These are phyloP conservation scores for Aspergillus fumigatus DNA, from an alignment of 2,329 filamentous ascomycete species.

Conservation along the genomic window DNA sequence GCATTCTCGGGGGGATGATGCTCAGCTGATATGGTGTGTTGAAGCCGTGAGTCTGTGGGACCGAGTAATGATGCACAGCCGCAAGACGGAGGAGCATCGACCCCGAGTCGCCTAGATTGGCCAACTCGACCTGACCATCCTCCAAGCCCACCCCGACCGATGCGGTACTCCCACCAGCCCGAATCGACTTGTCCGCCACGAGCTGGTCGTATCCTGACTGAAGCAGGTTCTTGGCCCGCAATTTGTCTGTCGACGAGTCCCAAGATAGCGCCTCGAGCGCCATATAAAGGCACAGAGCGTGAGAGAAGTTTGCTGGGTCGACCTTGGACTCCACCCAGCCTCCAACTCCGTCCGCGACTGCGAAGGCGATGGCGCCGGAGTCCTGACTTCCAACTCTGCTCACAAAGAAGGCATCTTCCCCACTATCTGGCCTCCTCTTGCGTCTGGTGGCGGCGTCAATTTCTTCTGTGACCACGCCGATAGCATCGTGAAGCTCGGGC, in stretches of 20 bases:
- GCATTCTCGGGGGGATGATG: constrained; percentile 74
- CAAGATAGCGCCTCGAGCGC: constrained; percentile 65
- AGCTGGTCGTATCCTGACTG: constrained; percentile 80
- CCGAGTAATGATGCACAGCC: constrained; percentile 75
- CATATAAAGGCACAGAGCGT: constrained; percentile 92
- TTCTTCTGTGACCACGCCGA: constrained; percentile 33
- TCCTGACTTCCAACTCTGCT: constrained; percentile 65
- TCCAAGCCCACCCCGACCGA: constrained; percentile 74
- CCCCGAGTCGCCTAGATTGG: constrained; percentile 93
- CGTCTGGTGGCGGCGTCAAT: constrained; percentile 52
- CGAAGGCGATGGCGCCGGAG: constrained; percentile 62
- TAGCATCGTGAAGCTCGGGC: constrained; percentile 38
- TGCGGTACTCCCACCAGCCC: constrained; percentile 85
- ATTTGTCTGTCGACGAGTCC: constrained; percentile 32
- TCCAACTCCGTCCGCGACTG: constrained; percentile 89
- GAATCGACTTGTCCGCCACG: constrained; percentile 66
- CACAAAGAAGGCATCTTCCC: constrained; percentile 96
- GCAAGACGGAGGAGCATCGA: constrained; percentile 83
- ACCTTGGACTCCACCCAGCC: constrained; percentile 92
- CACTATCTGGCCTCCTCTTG: constrained; percentile 66
- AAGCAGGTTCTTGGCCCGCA: constrained; percentile 65
- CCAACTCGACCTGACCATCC: constrained; percentile 74
- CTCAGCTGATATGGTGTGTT: constrained; percentile 96
- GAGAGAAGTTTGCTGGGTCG: constrained; percentile 91
- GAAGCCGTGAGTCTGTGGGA: constrained; percentile 91